Evolutionary conservation across 1,284 basidiomycete species (phyloP), one percentile per base, ranked within the genome.

Genomic region (Takashimella tepidaria): DNA sequence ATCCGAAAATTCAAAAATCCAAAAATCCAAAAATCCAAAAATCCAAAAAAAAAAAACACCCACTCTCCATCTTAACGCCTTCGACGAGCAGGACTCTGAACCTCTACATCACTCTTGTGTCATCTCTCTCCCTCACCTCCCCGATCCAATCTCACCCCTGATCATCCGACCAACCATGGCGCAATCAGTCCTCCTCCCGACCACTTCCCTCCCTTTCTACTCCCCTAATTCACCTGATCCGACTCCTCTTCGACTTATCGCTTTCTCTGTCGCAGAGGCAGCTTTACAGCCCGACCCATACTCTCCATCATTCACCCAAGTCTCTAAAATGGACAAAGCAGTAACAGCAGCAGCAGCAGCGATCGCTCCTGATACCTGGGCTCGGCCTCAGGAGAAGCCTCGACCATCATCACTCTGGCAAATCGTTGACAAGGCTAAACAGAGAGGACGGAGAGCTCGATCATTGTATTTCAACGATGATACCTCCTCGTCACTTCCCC

Each of bases 251-350:
- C 57, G 66, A 11, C 47, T 64, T 27, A 61, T 74, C 40, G 72
- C 72, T 1, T 68, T 65, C 53, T 68, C 66, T 2, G 70, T 74
- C 19, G 72, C 72, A 3, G 72, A 74, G 53, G 68, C 72, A 10
- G 70, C 70, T 3, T 63, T 74, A 19, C 59, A 69, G 52, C 57
- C 69, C 6, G 65, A 64, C 47, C 70, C 72, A 47, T 67, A 66
- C 58, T 72, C 70, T 24, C 72, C 72, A 10, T 62, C 64, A 12
- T 59, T 66, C 55, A 50, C 46, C 51, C 53, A 47, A 23, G 24
- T 37, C 31, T 50, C 51, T 16, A 57, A 51, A 50, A 12, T 55
- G 5, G 42, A 23, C 23, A 27, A 40, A 12, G 13, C 16, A 31
- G 43, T 10, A n/a, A 11, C 8, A 26, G 21, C n/a, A 16, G 44